phyloP scores from a whole-genome alignment of 139 green algal species.

The Pseudopediastrum boryanum region DNA sequence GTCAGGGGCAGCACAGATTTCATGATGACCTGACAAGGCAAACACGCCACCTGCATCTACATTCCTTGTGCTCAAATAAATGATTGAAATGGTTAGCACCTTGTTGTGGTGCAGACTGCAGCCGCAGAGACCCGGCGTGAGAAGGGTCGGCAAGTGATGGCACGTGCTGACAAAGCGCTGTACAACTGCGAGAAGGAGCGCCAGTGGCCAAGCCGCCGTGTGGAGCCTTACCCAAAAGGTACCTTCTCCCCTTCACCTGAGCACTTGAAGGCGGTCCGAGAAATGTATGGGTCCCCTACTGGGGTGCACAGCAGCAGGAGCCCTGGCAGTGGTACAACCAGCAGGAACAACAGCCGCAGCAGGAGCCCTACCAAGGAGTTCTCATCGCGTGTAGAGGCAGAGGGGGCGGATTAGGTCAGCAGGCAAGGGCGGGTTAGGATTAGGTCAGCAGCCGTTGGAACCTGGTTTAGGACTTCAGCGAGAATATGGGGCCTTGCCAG shows the following conservation, averaged over 20 bases:
- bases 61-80: not conserved
- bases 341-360: not conserved
- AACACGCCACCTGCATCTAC: not conserved
- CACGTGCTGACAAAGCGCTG: conserved; percentile 5
- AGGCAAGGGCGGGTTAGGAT: not conserved
- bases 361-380: not conserved
- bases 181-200: conserved; percentile 13
- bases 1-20: not conserved
- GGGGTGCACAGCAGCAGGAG: not conserved
- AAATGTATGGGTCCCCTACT: not conserved
- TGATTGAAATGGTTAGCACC: too few relatives aligned
- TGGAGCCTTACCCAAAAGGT: conserved; percentile 19
- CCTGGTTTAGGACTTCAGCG: too few relatives aligned
- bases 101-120: not conserved
- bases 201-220: conserved; percentile 14
- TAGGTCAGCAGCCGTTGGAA: not conserved
- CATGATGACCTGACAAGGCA: not conserved
- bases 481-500: too few relatives aligned
- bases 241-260: conserved; percentile 21
- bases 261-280: not conserved
- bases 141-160: not conserved
- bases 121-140: not conserved
- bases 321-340: not conserved
- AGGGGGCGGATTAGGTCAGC: not conserved
- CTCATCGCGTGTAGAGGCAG: not conserved